Evolutionary conservation across 2,329 filamentous ascomycete genomes (phyloP).

Genomic region (Neofusicoccum kwambonambiense): DNA sequence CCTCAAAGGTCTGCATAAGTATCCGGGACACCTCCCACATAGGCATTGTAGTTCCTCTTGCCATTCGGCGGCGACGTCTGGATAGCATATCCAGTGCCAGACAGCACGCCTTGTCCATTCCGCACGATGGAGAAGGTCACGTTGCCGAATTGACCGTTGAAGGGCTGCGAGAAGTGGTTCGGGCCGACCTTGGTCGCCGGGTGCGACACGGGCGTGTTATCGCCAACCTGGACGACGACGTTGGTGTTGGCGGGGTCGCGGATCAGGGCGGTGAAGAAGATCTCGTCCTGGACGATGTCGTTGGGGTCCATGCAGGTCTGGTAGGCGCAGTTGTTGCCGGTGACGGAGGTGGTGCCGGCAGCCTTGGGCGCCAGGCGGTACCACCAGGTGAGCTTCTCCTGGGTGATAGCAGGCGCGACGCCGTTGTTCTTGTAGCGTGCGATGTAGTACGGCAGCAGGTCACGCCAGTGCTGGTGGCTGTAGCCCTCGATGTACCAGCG

Average conservation of each 20-base stretch:
- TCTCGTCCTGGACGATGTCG: slow-evolving; percentile 42
- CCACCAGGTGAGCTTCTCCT: slow-evolving; percentile 43
- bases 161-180: slow-evolving; percentile 19
- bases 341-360: slow-evolving; percentile 39
- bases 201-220: slow-evolving; percentile 8
- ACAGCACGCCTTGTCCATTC: slow-evolving; percentile 10
- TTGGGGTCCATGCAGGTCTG: slow-evolving; percentile 28
- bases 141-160: slow-evolving; percentile 20
- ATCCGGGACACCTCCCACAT: slow-evolving; percentile 19
- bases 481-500: slow-evolving; percentile 49
- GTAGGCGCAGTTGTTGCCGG: slow-evolving; percentile 29
- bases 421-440: slow-evolving; percentile 48
- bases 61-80: slow-evolving; percentile 1
- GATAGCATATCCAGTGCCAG: slow-evolving; percentile 17
- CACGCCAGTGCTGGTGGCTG: slow-evolving; percentile 53
- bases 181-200: slow-evolving; percentile 2
- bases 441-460: slow-evolving; percentile 52
- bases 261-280: slow-evolving; percentile 45
- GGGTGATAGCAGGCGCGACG: slow-evolving; percentile 25
- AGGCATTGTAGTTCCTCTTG: slow-evolving; percentile 22
- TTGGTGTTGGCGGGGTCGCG: slow-evolving; percentile 5
- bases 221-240: slow-evolving; percentile 18
- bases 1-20: background rate
- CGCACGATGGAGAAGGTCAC: slow-evolving; percentile 20
- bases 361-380: slow-evolving; percentile 42